These are phyloP conservation scores for Telfairia occidentalis DNA, from an alignment of 331 rosid species.

Conservation along the genomic window DNA sequence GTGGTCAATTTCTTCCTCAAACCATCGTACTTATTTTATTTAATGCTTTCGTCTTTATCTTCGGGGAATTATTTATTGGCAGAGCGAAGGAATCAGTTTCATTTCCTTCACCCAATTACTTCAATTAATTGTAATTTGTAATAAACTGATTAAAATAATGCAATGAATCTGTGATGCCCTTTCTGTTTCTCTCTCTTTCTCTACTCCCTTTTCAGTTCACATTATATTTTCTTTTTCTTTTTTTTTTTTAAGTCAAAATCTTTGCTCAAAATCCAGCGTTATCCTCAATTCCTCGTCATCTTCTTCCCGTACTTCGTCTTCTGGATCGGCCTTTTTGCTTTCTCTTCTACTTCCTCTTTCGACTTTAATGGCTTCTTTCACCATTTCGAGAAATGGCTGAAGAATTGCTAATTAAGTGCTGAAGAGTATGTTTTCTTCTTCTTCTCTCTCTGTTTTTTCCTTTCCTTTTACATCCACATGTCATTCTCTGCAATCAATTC, in stretches of 20 bases:
- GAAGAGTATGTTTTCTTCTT: neutral
- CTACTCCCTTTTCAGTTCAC: neutral
- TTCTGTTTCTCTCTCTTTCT: neutral
- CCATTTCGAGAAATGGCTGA: neutral
- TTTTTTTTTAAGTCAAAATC: neutral
- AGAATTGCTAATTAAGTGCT: neutral
- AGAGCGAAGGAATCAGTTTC: neutral
- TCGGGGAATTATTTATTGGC: neutral
- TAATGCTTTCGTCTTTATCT: conserved; percentile 2
- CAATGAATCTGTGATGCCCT: neutral
- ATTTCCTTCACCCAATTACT: conserved; percentile 10
- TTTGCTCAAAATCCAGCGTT: neutral
- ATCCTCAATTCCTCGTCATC: conserved; percentile 1
- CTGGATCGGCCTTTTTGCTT: neutral
- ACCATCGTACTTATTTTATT: neutral
- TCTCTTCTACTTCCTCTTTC: neutral
- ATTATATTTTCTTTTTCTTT: neutral
- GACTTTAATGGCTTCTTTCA: neutral
- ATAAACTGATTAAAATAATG: conserved; percentile 7
- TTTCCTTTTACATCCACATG: neutral
- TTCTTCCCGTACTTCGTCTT: neutral
- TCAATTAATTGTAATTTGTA: conserved; percentile 3
- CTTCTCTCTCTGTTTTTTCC: neutral
- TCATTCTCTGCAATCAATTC: neutral
- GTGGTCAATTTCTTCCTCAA: neutral